A percentile compares a stretch with the other conserved stretches of the same genome.
phyloP scores from a whole-genome alignment of 2,329 filamentous ascomycete genomes.

The Kalmusia sp. region DNA sequence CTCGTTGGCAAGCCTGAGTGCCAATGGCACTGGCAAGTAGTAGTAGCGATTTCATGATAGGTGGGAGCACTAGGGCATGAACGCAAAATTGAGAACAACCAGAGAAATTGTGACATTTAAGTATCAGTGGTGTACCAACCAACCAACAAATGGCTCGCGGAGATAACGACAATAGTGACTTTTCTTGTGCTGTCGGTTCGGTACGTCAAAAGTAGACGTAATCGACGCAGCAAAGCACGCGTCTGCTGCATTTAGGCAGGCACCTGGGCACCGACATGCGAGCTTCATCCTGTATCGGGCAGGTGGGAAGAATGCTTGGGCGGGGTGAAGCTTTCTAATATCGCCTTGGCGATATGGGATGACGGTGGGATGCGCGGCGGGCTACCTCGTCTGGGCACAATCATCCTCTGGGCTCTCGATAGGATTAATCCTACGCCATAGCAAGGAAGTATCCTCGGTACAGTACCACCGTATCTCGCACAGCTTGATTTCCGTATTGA shows the following conservation, averaged over 20 bases:
- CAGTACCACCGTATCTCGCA: no score
- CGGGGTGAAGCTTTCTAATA: slow-evolving; percentile 20
- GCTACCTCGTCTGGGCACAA: background rate
- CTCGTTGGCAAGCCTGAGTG: slow-evolving; percentile 43
- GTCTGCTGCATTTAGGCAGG: slow-evolving; percentile 17
- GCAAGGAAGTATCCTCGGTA: background rate
- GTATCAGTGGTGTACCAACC: slow-evolving; percentile 8
- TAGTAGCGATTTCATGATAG: slow-evolving; percentile 34
- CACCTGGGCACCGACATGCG: slow-evolving; percentile 17
- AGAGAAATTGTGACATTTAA: slow-evolving; percentile 12
- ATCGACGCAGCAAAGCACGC: slow-evolving; percentile 4
- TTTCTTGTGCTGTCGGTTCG: background rate
- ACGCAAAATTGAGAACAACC: background rate
- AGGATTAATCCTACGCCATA: background rate
- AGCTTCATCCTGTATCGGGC: slow-evolving; percentile 36
- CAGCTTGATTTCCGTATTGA: no score
- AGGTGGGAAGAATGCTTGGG: slow-evolving; percentile 33
- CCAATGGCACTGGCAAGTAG: slow-evolving; percentile 37
- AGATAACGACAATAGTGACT: slow-evolving; percentile 27
- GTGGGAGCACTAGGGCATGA: background rate
- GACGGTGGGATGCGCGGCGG: background rate
- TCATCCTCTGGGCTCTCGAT: background rate
- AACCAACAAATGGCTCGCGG: background rate
- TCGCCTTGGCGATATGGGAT: slow-evolving; percentile 27
- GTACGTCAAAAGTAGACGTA: background rate